Evolutionary conservation across 2,329 filamentous ascomycete genomes (phyloP).

Genomic region (Scolecobasidium constrictum): DNA sequence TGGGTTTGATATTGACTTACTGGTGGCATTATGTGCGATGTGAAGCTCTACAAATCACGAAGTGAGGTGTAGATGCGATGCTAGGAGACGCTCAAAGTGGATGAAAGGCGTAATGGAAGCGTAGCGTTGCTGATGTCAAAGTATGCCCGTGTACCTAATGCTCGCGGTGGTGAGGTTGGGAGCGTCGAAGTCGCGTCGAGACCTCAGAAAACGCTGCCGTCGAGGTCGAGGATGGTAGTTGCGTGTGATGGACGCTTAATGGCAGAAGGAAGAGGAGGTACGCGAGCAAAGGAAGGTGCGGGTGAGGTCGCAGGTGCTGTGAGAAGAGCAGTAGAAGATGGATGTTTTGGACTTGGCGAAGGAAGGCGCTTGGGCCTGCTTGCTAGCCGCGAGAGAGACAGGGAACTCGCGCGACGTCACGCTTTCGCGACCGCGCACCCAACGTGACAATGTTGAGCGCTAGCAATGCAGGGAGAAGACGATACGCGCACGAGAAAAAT

Average conservation of each 20-base stretch:
- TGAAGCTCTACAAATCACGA: not conserved
- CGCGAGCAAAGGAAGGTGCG: not conserved
- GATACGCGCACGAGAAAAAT: too few relatives aligned
- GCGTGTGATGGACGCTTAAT: not conserved
- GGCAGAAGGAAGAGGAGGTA: not conserved
- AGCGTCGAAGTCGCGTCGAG: not conserved
- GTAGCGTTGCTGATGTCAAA: constrained; percentile 9
- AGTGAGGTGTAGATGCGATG: not conserved
- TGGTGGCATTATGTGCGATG: constrained; percentile 40
- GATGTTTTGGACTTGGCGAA: not conserved
- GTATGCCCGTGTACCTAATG: constrained; percentile 9
- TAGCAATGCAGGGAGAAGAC: too few relatives aligned
- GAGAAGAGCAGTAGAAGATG: not conserved
- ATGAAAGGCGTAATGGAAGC: constrained; percentile 7
- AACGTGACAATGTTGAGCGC: not conserved
- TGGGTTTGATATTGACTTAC: constrained; percentile 31
- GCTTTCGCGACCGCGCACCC: not conserved
- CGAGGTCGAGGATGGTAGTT: not conserved
- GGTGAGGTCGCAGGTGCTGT: not conserved
- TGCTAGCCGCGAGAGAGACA: not conserved
- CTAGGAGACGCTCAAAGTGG: constrained; percentile 1
- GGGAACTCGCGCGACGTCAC: not conserved
- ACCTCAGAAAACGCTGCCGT: not conserved
- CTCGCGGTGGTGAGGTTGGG: not conserved
- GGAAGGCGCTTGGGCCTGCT: not conserved